Percentiles rank a stretch among this genome's conserved stretches.
These are phyloP conservation scores for Podaxis rugospora DNA, from an alignment of 768 basidiomycete genomes.

Conservation along the genomic window DNA sequence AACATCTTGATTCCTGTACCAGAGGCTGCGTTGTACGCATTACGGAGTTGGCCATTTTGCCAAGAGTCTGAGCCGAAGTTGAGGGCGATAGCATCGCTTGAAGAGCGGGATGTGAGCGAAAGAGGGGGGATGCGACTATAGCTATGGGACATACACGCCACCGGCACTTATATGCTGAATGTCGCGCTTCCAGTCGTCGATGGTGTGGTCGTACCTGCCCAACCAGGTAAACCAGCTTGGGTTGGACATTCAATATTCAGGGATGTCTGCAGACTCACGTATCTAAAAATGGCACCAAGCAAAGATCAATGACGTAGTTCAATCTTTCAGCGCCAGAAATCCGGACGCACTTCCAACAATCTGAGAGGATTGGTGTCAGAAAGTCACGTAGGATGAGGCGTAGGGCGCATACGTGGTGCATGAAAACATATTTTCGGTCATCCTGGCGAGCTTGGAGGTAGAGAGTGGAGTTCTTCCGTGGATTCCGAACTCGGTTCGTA, in stretches of 20 bases:
- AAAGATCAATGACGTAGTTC: slow-evolving; percentile 7
- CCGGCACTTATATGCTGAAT: slow-evolving; percentile 35
- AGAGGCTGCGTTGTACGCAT: slow-evolving; percentile 49
- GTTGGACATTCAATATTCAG: neutral
- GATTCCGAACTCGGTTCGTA: neutral
- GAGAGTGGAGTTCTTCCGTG: neutral
- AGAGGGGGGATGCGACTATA: neutral
- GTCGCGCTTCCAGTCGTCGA: slow-evolving; percentile 37
- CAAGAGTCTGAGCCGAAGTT: slow-evolving; percentile 57
- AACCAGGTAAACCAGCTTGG: neutral
- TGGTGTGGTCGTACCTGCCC: slow-evolving; percentile 35
- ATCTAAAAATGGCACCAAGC: slow-evolving; percentile 23
- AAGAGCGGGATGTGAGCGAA: slow-evolving; percentile 12
- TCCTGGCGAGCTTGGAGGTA: slow-evolving; percentile 25
- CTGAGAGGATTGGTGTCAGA: slow-evolving; percentile 18
- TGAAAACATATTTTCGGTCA: slow-evolving; percentile 45
- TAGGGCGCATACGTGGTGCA: slow-evolving; percentile 39
- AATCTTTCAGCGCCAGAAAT: neutral
- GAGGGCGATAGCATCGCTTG: slow-evolving; percentile 56
- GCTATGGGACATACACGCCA: slow-evolving; percentile 31
- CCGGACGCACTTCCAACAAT: slow-evolving; percentile 41
- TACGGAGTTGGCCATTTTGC: slow-evolving; percentile 41
- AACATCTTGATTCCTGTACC: slow-evolving; percentile 47
- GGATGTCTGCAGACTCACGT: slow-evolving; percentile 27
- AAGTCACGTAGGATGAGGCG: neutral